Evolutionary conservation across 352 stramenopile species (phyloP), one percentile per base, ranked within the genome.

Genomic region (Phytophthora rubi): DNA sequence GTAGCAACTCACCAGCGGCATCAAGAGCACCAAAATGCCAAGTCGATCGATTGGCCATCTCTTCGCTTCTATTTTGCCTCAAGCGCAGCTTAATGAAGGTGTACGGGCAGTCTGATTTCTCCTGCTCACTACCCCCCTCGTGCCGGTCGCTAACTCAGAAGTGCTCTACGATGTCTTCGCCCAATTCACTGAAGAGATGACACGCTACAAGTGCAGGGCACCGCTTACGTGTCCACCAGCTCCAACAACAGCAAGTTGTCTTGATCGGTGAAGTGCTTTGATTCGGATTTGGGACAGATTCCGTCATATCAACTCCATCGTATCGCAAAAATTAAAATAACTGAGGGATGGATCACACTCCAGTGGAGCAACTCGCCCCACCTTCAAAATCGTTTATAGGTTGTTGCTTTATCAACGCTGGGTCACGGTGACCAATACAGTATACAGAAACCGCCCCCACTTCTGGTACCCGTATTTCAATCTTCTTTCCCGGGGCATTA

Each of bases 121-220:
- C 49, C 23, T 66, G 59, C 23, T 18, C 6, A 26, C 49, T 5
- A 60, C 58, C 26, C 59, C 59, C 26, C 8, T 60, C 28, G 23
- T 54, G 6, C 60, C 49, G 4, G 10, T 13, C 6, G 18, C 48
- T 26, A 49, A 23, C 2, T 12, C 15, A 0, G 0, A 9, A n/a
- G 59, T 66, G 10, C 49, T 66, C 49, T 66, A 66, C 49, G 26
- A 66, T 7, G 39, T 47, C 15, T 47, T 47, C 39, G 39, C 39
- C 13, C 39, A 47, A 47, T 47, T 47, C 15, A 47, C 39, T 47
- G 13, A 10, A 47, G 39, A 47, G 12, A 47, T 7, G 15, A 9
- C 15, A 3, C 15, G 13, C 7, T 47, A 47, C 39, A 47, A 47
- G 39, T 47, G 12, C 4, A 18, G 0, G 39, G 39, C 13, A 47